phyloP scores from a whole-genome alignment of 106 monocot genomes.

The Dendrobium huoshanense region DNA sequence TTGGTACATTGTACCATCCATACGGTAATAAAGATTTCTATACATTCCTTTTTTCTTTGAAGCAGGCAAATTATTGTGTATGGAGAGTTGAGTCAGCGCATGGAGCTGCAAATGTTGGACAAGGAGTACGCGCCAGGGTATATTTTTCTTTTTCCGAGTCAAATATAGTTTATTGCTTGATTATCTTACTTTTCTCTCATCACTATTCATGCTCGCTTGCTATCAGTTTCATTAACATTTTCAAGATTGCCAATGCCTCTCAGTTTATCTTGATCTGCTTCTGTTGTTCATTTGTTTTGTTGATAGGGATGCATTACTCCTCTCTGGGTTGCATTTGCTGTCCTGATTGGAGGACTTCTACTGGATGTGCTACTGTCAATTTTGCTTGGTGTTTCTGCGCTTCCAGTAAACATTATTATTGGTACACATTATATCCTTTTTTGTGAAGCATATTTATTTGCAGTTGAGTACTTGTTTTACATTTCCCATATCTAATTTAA shows the following conservation, averaged over 20 bases:
- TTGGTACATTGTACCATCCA: not conserved
- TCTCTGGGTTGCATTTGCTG: slow-evolving; percentile 78
- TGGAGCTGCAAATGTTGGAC: slow-evolving; percentile 31
- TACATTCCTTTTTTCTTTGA: slow-evolving; percentile 24
- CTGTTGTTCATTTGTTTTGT: slow-evolving; percentile 15
- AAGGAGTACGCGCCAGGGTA: slow-evolving; percentile 62
- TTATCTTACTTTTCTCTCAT: not conserved
- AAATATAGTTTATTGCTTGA: not conserved
- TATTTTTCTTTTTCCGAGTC: slow-evolving; percentile 21
- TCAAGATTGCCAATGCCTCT: not conserved
- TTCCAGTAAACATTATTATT: slow-evolving; percentile 94
- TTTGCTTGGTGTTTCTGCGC: slow-evolving; percentile 83
- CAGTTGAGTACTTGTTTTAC: not conserved
- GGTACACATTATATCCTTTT: slow-evolving; percentile 31
- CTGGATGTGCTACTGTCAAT: slow-evolving; percentile 88
- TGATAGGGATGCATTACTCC: slow-evolving; percentile 73
- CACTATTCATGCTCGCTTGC: no score
- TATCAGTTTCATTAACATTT: not conserved
- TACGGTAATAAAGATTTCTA: slow-evolving; percentile 1
- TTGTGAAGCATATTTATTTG: not conserved
- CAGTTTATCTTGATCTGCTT: not conserved
- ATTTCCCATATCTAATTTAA: not conserved
- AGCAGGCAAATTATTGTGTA: slow-evolving; percentile 87
- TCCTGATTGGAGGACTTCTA: slow-evolving; percentile 84
- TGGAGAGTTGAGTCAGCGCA: slow-evolving; percentile 79